Evolutionary conservation across 257 asterid species (phyloP).

Genomic region (Solanum bulbocastanum): DNA sequence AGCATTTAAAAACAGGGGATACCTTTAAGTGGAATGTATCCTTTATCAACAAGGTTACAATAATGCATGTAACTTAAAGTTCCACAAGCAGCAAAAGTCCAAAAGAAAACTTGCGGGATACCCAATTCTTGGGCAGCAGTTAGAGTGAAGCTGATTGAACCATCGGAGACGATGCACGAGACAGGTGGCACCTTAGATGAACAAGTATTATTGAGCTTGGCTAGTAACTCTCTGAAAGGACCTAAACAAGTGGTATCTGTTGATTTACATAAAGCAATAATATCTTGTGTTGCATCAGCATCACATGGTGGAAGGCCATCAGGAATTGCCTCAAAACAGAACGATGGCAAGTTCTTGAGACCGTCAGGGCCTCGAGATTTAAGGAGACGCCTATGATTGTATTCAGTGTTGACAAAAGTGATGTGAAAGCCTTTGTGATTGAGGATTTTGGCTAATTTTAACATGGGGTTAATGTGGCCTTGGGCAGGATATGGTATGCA

Average conservation of each 20-base stretch:
- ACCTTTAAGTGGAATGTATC: constrained; percentile 9
- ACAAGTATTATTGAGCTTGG: not conserved
- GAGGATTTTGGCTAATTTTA: constrained; percentile 20
- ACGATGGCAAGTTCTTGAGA: constrained; percentile 15
- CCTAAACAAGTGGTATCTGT: constrained; percentile 1
- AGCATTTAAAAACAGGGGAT: not conserved
- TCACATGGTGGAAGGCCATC: constrained; percentile 26
- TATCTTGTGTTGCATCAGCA: constrained; percentile 17
- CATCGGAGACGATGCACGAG: constrained; percentile 19
- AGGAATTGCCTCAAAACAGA: constrained; percentile 16
- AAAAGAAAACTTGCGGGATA: constrained; percentile 9
- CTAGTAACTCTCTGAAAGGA: constrained; percentile 10
- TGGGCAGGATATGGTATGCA: constrained; percentile 25
- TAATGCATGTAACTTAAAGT: constrained; percentile 6
- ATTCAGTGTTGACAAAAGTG: not conserved
- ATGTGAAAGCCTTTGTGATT: constrained; percentile 21
- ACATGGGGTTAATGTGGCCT: constrained; percentile 26
- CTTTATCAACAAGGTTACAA: constrained; percentile 8
- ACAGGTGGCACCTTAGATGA: constrained; percentile 11
- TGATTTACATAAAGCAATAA: constrained; percentile 10
- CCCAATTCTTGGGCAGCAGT: constrained; percentile 21
- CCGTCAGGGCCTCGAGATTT: constrained; percentile 15
- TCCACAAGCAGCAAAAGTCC: constrained; percentile 13
- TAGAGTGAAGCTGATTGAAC: constrained; percentile 9
- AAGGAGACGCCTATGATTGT: constrained; percentile 14